Percentiles rank a stretch among this genome's conserved stretches.
These are phyloP conservation scores for Apostasia shenzhenica DNA, from an alignment of 106 monocot species.

Conservation along the genomic window DNA sequence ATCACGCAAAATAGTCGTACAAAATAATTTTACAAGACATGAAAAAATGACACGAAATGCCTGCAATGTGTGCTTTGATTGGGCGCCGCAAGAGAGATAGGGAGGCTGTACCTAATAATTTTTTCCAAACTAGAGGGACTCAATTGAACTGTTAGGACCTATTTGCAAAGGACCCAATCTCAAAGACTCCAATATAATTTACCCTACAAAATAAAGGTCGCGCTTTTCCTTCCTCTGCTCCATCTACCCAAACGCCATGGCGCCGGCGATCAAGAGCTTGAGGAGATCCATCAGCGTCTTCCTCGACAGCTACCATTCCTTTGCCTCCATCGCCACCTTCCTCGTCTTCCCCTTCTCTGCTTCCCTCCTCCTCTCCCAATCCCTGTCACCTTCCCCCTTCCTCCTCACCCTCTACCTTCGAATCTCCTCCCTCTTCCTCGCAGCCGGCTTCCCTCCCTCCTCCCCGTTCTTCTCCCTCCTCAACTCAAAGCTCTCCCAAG, in stretches of 20 bases:
- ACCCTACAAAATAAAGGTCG: no score
- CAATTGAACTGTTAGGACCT: no score
- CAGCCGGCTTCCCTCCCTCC: conserved; percentile 46
- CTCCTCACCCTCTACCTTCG: conserved; percentile 26
- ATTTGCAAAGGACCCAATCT: no score
- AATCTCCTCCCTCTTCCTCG: conserved; percentile 35
- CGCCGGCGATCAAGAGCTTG: conserved; percentile 30
- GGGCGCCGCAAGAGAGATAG: no score
- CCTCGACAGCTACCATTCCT: conserved; percentile 47
- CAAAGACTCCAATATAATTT: no score
- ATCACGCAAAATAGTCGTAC: no score
- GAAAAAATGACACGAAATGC: no score
- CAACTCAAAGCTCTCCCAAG: conserved; percentile 50
- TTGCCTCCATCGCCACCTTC: conserved; percentile 39
- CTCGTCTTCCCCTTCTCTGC: conserved; percentile 53
- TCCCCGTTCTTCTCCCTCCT: conserved; percentile 39
- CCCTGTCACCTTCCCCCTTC: conserved; percentile 17
- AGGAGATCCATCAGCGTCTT: conserved; percentile 55
- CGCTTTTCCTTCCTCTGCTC: no score
- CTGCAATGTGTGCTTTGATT: no score
- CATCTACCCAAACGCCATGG: conserved; percentile 18
- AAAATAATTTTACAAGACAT: no score
- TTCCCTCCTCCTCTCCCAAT: conserved; percentile 41
- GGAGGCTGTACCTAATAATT: no score
- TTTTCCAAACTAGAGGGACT: no score